Evolutionary conservation across 164 flowering plant species (phyloP).

Genomic region (Cinnamomum micranthum): DNA sequence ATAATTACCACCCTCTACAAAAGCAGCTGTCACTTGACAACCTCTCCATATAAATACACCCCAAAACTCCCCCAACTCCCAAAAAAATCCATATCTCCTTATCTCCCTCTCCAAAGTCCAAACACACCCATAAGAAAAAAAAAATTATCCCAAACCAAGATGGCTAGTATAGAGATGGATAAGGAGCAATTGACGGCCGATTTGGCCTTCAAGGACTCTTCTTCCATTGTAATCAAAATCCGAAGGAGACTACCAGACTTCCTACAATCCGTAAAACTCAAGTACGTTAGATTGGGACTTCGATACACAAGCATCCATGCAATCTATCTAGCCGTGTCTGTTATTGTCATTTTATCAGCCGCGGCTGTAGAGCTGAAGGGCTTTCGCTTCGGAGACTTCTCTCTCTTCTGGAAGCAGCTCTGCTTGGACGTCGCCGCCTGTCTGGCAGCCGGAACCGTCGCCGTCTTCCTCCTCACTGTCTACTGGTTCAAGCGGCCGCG

Average conservation of each 20-base stretch:
- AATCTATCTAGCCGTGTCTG: conserved; percentile 15
- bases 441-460: conserved; percentile 18
- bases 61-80: not conserved
- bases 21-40: not conserved
- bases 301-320: conserved; percentile 44
- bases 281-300: conserved; percentile 72
- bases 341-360: conserved; percentile 31
- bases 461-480: conserved; percentile 20
- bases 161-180: conserved; percentile 58
- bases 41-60: not conserved
- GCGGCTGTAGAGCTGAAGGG: conserved; percentile 10
- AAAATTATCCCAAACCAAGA: not conserved
- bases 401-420: conserved; percentile 8
- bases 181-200: conserved; percentile 80
- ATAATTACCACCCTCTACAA: not conserved
- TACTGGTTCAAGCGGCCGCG: conserved; percentile 48
- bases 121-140: not conserved
- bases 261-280: conserved; percentile 80
- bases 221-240: conserved; percentile 72
- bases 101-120: not conserved
- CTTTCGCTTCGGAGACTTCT: conserved; percentile 5
- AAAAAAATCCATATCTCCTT: not conserved
- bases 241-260: conserved; percentile 51
- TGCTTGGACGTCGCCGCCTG: conserved; percentile 13
- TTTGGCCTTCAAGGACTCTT: conserved; percentile 62